Conservation (phyloP, 306 rosid species). For the Amphicarpaea edgeworthii region DNA sequence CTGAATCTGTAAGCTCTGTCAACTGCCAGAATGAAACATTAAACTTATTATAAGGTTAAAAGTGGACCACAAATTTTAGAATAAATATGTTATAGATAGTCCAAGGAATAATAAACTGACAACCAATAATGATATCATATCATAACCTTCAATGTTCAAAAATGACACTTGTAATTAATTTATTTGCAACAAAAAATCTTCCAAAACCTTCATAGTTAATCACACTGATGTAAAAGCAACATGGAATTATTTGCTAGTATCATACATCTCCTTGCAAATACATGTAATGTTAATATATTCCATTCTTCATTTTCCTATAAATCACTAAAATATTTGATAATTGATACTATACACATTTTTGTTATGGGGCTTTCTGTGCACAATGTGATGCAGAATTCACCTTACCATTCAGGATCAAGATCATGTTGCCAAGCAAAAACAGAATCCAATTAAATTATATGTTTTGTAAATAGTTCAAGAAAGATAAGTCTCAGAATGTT, state of each 20-base stretch:
- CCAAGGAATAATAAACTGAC: conserved; percentile 25
- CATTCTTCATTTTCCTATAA: not conserved
- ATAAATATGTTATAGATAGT: conserved; percentile 7
- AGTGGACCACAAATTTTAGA: not conserved
- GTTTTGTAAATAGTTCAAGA: conserved; percentile 8
- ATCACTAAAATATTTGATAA: not conserved
- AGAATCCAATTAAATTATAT: conserved; percentile 18
- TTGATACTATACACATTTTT: not conserved
- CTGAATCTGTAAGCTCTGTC: conserved; percentile 73
- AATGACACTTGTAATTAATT: not conserved
- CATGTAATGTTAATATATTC: conserved; percentile 7
- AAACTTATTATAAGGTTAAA: conserved; percentile 16
- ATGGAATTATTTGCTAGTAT: conserved; percentile 3
- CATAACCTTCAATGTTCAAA: conserved; percentile 31
- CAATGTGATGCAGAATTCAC: not conserved
- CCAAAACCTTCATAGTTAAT: conserved; percentile 12
- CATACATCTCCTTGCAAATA: conserved; percentile 18
- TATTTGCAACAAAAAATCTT: conserved; percentile 13
- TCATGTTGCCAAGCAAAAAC: conserved; percentile 31
- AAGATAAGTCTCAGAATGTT: not conserved
- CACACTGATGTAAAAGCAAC: conserved; percentile 12
- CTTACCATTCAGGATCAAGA: conserved; percentile 26
- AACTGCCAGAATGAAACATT: conserved; percentile 58
- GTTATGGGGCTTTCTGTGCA: not conserved
- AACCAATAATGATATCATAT: conserved; percentile 27